These are phyloP conservation scores for Colletotrichum falcatum DNA, from an alignment of 2,329 filamentous ascomycete genomes.

Conservation along the genomic window DNA sequence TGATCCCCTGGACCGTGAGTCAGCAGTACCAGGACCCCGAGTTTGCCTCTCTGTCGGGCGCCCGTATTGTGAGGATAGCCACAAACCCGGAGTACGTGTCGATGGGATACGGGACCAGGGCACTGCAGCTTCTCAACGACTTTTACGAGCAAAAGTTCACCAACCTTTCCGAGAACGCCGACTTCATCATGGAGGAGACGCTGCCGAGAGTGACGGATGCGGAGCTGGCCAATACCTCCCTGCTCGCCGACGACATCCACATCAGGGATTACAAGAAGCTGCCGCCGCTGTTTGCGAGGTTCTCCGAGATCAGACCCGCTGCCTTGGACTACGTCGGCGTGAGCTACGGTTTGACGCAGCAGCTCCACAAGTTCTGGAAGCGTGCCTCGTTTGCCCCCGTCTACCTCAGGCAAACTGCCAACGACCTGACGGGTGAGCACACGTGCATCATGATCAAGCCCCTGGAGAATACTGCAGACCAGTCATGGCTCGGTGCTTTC, in stretches of 20 bases:
- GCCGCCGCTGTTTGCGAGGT: conserved; percentile 91
- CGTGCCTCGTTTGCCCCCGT: conserved; percentile 86
- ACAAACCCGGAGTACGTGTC: conserved; percentile 93
- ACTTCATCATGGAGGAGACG: conserved; percentile 65
- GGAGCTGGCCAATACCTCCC: conserved; percentile 79
- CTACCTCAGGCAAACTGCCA: conserved; percentile 93
- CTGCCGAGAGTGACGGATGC: conserved; percentile 85
- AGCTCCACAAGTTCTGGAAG: conserved; percentile 98
- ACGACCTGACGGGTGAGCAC: conserved; percentile 96
- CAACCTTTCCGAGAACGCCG: conserved; percentile 79
- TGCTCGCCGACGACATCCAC: conserved; percentile 89
- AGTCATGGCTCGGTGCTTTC: conserved; percentile 90
- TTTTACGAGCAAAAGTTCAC: conserved; percentile 97
- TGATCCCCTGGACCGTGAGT: conserved; percentile 97
- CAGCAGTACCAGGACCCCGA: conserved; percentile 99
- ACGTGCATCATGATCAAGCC: conserved; percentile 97
- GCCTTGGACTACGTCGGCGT: conserved; percentile 93
- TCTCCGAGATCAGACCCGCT: conserved; percentile 84
- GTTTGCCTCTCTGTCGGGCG: conserved; percentile 92
- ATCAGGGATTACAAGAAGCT: conserved; percentile 91
- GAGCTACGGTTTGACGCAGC: conserved; percentile 89
- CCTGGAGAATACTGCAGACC: conserved; percentile 75
- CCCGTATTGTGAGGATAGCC: conserved; percentile 91
- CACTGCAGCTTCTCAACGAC: conserved; percentile 86
- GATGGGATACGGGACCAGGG: conserved; percentile 94